phyloP scores from a whole-genome alignment of 371 early-diverging fungal species.

The Capillidium heterosporum region DNA sequence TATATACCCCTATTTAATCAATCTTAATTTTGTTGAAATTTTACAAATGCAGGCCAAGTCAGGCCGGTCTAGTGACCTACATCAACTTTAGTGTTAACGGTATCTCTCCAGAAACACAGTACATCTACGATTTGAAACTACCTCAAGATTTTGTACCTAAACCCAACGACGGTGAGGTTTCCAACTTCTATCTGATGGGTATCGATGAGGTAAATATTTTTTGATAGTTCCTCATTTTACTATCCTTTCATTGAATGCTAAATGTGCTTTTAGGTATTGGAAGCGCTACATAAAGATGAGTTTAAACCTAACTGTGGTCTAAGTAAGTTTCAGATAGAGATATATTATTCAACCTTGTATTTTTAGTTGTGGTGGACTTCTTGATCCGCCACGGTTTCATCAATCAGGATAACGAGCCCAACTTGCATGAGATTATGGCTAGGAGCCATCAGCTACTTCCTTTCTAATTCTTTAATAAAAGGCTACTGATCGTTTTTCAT shows the following conservation, averaged over 20 bases:
- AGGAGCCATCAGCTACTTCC: slow-evolving; percentile 28
- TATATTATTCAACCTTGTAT: not conserved
- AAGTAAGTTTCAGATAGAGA: slow-evolving; percentile 11
- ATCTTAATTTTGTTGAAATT: slow-evolving; percentile 5
- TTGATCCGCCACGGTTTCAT: slow-evolving; percentile 56
- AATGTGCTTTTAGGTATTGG: slow-evolving; percentile 16
- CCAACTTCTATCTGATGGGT: slow-evolving; percentile 54
- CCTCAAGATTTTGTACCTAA: slow-evolving; percentile 36
- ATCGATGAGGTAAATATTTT: slow-evolving; percentile 33
- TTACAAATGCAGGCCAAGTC: too few species aligned
- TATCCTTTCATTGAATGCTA: too few species aligned
- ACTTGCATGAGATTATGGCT: slow-evolving; percentile 42
- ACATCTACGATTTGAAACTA: slow-evolving; percentile 65
- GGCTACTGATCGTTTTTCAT: too few species aligned
- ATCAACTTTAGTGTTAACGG: slow-evolving; percentile 29
- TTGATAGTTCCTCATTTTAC: too few species aligned
- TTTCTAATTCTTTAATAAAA: too few species aligned
- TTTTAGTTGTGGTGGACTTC: slow-evolving; percentile 58
- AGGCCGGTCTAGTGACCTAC: slow-evolving; percentile 50
- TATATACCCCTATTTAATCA: not conserved
- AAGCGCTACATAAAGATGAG: slow-evolving; percentile 30
- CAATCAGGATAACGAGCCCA: slow-evolving; percentile 61
- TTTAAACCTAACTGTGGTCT: slow-evolving; percentile 83
- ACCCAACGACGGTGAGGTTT: slow-evolving; percentile 80
- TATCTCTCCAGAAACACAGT: slow-evolving; percentile 55